A percentile compares a stretch with the other conserved stretches of the same genome.
phyloP scores from a whole-genome alignment of 371 early-diverging fungal genomes.

The Haplosporangium sp. region DNA sequence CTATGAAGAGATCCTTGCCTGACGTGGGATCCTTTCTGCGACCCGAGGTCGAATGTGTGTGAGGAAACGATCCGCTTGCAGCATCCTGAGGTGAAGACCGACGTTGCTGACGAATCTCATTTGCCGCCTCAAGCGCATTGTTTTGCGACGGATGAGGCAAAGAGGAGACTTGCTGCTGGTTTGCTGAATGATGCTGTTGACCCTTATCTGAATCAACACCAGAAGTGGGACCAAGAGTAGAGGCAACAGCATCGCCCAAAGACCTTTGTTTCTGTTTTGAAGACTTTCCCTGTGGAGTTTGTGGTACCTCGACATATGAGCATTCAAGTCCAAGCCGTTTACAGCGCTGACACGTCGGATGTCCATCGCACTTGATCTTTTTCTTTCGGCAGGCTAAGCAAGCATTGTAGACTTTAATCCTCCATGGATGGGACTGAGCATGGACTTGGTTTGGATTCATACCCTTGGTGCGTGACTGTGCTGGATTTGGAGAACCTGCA shows the following conservation, averaged over 20 bases:
- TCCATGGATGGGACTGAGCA: constrained; percentile 53
- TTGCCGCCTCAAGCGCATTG: constrained; percentile 14
- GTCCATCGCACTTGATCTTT: constrained; percentile 74
- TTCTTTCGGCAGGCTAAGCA: constrained; percentile 67
- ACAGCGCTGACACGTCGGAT: constrained; percentile 72
- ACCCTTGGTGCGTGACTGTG: constrained; percentile 5
- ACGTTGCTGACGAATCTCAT: constrained; percentile 33
- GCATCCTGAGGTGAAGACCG: constrained; percentile 58
- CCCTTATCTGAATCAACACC: neutral
- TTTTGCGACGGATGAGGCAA: neutral
- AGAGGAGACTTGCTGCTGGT: neutral
- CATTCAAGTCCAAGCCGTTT: constrained; percentile 65
- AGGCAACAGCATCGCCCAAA: neutral
- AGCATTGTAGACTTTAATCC: constrained; percentile 55
- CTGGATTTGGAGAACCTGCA: constrained; percentile 3
- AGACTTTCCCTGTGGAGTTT: constrained; percentile 20
- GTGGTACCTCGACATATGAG: constrained; percentile 50
- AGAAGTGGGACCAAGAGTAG: no score
- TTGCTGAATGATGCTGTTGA: neutral
- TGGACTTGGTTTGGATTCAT: constrained; percentile 51
- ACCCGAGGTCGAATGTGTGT: constrained; percentile 62
- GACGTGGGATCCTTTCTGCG: constrained; percentile 60
- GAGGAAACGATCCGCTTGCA: constrained; percentile 67
- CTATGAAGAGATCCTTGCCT: constrained; percentile 5
- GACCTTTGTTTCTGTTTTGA: constrained; percentile 23